Base-by-base conservation (phyloP, 345 rosid species). In the Citrus reticulata region DNA sequence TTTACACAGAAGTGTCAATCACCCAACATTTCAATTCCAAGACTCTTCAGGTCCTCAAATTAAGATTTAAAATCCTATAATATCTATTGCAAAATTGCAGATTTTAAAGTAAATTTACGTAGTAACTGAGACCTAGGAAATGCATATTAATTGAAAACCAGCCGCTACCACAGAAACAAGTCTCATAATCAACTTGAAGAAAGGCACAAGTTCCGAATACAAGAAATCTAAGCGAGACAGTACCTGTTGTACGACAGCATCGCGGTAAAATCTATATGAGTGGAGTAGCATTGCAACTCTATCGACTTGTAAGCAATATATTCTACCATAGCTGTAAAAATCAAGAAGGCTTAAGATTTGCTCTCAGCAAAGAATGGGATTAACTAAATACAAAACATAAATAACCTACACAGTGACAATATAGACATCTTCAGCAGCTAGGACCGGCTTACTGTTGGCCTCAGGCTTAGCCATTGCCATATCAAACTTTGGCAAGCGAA, bases 281-380 rank as follows among this genome's bases (percentile, higher is more conserved):
- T 97, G 93, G 61, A 97, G 93, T 59, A 88, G 88, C 98, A 97
- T 97, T 68, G 98, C 98, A 83, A 93, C 92, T 87, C 94, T 94
- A 85, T 97, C 99, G 86, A 92, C 89, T 88, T 97, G 98, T 84
- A 97, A 86, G 89, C 99, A 97, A 86, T 97, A 97, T 82, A 97
- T 92, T 85, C 99, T 91, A 77, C 98, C 99, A 85, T 97, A 97
- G 74, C 99, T 97, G 98, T 81, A 76, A 83, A 79, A 42, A 74
- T 73, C 69, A 51, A 81, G 29, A 70, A 72, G 59, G 77, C 63
- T 57, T 51, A 72, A 27, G 32, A 74, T 83, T 67, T 42, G 65
- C 13, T 60, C 37, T 25, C 54, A 19, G 74, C 54, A 34, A 80
- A 75, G 32, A 68, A 61, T 22, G 27, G 49, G 66, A 68, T 70